phyloP scores from a whole-genome alignment of 2,329 filamentous ascomycete genomes.

The Fusarium nisikadoi region DNA sequence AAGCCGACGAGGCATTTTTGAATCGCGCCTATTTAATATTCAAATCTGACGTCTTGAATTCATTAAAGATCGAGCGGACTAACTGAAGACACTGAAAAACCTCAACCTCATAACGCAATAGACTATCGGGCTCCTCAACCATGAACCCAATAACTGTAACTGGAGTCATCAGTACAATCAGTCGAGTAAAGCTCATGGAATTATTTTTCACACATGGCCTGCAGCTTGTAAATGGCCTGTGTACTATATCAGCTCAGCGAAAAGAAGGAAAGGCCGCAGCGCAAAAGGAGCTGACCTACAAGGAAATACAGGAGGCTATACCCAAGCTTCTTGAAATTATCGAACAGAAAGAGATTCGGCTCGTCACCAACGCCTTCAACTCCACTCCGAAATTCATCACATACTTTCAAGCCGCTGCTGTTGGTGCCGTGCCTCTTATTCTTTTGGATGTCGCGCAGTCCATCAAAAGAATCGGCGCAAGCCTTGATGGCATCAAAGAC shows the following conservation, averaged over 20 bases:
- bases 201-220: fast-evolving
- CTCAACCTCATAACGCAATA: background rate
- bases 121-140: fast-evolving
- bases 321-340: background rate
- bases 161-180: background rate
- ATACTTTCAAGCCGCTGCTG: fast-evolving
- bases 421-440: fast-evolving
- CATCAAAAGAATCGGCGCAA: background rate
- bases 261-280: background rate
- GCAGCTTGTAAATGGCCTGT: fast-evolving
- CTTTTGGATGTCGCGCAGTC: fast-evolving
- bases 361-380: background rate
- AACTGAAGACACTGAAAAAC: fast-evolving
- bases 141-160: background rate
- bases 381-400: background rate
- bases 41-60: fast-evolving
- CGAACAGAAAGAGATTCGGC: background rate
- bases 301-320: background rate
- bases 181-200: fast-evolving
- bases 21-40: fast-evolving
- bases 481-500: fast-evolving
- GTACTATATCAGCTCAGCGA: no score
- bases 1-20: background rate
- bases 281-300: background rate
- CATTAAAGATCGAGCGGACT: no score